Evolutionary conservation across 768 basidiomycete genomes (phyloP).

Genomic region (Amanita fuliginea): DNA sequence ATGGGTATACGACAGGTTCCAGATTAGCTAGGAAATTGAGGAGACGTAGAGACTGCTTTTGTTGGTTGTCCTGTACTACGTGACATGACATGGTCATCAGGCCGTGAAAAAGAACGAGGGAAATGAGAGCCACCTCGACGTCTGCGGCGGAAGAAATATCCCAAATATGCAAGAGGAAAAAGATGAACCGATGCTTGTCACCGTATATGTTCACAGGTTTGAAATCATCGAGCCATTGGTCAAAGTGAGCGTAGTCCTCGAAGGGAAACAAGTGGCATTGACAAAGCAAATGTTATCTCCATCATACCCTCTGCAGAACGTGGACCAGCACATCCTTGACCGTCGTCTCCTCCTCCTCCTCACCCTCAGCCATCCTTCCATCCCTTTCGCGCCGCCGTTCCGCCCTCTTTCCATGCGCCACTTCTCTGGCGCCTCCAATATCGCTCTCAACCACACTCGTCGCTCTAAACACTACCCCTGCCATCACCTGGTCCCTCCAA

Average conservation of each 20-base stretch:
- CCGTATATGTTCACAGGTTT: too few species aligned
- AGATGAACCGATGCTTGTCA: too few species aligned
- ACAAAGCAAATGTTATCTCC: too few species aligned
- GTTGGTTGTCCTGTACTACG: background rate
- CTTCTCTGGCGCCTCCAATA: background rate
- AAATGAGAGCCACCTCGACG: too few species aligned
- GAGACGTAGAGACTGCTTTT: background rate
- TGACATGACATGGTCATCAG: background rate
- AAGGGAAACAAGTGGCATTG: too few species aligned
- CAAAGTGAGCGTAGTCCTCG: too few species aligned
- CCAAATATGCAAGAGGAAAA: too few species aligned
- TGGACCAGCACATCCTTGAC: constrained; percentile 4
- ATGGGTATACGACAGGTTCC: background rate
- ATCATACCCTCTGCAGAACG: background rate
- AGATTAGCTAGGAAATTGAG: background rate
- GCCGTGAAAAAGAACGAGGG: too few species aligned
- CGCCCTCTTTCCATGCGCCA: too few species aligned
- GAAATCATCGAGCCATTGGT: too few species aligned
- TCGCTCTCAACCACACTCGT: background rate
- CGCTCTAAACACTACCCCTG: constrained; percentile 21
- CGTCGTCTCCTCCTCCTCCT: background rate
- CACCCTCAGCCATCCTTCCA: background rate
- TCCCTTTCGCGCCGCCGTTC: background rate
- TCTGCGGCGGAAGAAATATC: too few species aligned
- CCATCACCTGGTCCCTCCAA: constrained; percentile 59